These are phyloP conservation scores for Backusella macrospora DNA, from an alignment of 192 early-diverging fungal species.

Conservation along the genomic window DNA sequence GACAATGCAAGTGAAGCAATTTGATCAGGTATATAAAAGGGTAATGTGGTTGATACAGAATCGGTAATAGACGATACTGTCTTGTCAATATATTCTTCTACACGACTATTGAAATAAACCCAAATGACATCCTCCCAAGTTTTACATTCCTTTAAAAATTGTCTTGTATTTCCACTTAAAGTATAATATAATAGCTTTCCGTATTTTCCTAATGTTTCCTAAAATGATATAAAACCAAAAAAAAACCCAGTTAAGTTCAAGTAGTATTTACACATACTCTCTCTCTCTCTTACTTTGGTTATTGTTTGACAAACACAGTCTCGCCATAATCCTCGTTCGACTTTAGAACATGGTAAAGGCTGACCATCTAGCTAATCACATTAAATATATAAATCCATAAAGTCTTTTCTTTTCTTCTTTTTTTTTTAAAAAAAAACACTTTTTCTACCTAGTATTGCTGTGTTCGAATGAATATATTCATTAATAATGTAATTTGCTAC, in stretches of 20 bases:
- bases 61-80: too few species aligned
- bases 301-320: background rate
- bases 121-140: constrained; percentile 23
- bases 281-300: background rate
- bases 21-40: background rate
- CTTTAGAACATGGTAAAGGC: background rate
- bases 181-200: constrained; percentile 4
- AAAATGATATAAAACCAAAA: too few species aligned
- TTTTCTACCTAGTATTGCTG: background rate
- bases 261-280: too few species aligned
- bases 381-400: background rate
- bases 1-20: background rate
- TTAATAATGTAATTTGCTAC: background rate
- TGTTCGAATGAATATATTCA: constrained; percentile 4
- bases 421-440: background rate
- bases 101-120: background rate
- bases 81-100: background rate
- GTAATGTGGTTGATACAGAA: background rate
- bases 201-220: background rate
- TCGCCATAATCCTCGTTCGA: background rate
- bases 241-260: too few species aligned
- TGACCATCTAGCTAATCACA: background rate
- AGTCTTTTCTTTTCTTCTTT: too few species aligned
- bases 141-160: background rate
- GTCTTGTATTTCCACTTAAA: background rate